Percentiles rank a stretch among this genome's conserved stretches.
phyloP scores from a whole-genome alignment of 2,329 filamentous ascomycete genomes.

The Pseudogymnoascus sp. region DNA sequence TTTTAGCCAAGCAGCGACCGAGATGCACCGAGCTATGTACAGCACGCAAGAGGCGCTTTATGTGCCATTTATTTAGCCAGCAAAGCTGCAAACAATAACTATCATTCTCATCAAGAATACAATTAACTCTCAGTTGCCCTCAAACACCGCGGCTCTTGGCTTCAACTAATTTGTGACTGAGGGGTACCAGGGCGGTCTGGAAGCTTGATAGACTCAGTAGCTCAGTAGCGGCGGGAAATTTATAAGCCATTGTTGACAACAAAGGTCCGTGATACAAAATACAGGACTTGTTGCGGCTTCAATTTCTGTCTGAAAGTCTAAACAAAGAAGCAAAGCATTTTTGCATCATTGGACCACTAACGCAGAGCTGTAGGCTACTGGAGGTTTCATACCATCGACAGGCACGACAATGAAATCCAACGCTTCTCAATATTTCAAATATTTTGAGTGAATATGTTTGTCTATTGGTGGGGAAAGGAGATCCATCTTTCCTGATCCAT shows the following conservation, averaged over 20 bases:
- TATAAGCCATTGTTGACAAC: not conserved
- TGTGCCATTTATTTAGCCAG: not conserved
- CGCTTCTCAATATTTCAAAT: not conserved
- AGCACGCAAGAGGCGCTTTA: not conserved
- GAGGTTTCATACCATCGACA: not conserved
- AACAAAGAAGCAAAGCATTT: not conserved
- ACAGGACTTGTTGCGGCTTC: not conserved
- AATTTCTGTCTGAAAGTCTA: not conserved
- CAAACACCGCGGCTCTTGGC: not conserved
- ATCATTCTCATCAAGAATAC: not conserved
- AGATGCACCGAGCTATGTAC: too few relatives aligned
- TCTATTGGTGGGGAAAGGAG: not conserved
- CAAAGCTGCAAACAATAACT: not conserved
- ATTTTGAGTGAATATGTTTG: not conserved
- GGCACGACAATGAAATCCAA: not conserved
- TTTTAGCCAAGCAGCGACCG: not conserved
- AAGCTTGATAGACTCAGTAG: constrained; percentile 1
- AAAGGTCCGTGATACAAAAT: not conserved
- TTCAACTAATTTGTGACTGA: not conserved
- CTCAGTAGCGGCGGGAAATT: not conserved
- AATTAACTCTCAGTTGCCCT: not conserved
- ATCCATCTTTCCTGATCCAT: not conserved
- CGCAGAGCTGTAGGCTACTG: not conserved
- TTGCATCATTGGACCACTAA: not conserved
- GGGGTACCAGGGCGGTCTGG: constrained; percentile 4